A percentile compares a stretch with the other conserved stretches of the same genome.
phyloP scores from a whole-genome alignment of 2,329 filamentous ascomycete species.

The Alternaria ventricosa region DNA sequence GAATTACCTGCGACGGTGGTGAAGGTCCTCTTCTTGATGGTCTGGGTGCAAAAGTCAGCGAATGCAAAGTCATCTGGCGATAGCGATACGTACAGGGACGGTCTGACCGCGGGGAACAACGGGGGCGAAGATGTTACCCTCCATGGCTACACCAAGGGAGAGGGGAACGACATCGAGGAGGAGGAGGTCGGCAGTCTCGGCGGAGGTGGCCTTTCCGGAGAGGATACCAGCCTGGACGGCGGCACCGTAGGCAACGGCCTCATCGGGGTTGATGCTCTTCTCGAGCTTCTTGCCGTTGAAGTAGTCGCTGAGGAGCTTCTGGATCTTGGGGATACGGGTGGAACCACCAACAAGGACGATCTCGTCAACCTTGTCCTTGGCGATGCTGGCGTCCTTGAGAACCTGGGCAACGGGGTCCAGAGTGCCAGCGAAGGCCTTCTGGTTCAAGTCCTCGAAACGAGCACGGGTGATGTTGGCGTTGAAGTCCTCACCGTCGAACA shows the following conservation, averaged over 20 bases:
- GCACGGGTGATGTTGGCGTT: slow-evolving; percentile 97
- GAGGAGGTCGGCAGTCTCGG: slow-evolving; percentile 91
- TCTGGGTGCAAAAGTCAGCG: slow-evolving; percentile 1
- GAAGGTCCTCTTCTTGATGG: slow-evolving; percentile 84
- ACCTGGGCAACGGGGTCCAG: slow-evolving; percentile 96
- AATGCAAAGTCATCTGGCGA: background rate
- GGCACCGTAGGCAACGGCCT: slow-evolving; percentile 98
- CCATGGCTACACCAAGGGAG: slow-evolving; percentile 98
- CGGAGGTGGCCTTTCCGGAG: slow-evolving; percentile 95
- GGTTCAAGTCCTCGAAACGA: slow-evolving; percentile 98
- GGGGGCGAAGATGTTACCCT: slow-evolving; percentile 97
- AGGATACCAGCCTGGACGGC: slow-evolving; percentile 99
- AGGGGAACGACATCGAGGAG: slow-evolving; percentile 96
- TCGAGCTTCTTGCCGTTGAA: slow-evolving; percentile 99
- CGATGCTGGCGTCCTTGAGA: slow-evolving; percentile 86
- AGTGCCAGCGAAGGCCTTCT: slow-evolving; percentile 91
- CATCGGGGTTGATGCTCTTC: slow-evolving; percentile 99
- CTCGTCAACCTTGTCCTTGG: slow-evolving; percentile 94
- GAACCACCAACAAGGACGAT: slow-evolving; percentile 99
- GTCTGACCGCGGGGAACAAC: slow-evolving; percentile 72
- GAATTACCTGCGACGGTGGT: slow-evolving; percentile 78
- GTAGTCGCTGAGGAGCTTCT: slow-evolving; percentile 99
- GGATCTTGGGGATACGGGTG: slow-evolving; percentile 97
- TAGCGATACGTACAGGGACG: slow-evolving; percentile 57
- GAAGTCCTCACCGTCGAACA: slow-evolving; percentile 98